Evolutionary conservation across 441 rosid species (phyloP), one percentile per base, ranked within the genome.

Genomic region (Kokia cookei): DNA sequence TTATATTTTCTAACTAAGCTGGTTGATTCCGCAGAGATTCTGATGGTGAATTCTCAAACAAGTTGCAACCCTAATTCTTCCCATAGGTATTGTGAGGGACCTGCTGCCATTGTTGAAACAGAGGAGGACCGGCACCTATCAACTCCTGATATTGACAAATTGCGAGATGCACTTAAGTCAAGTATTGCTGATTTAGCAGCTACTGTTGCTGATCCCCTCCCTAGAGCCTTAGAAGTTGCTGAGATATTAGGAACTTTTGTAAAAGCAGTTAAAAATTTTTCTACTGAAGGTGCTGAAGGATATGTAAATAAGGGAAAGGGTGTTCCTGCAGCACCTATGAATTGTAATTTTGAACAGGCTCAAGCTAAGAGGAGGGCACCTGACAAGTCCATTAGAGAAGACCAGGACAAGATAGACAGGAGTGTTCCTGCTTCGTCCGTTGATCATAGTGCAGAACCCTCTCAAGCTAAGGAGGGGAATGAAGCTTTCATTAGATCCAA

Each of bases 131-230:
- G 54, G 14, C 7, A 76, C n/a, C 1, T 83, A 50, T 64, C 79
- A 7, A 43, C 81, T 5, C 68, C 87, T 22, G 77, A 79, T 78
- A 78, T 86, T 74, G 54, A 61, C 32, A 76, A 66, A 19, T 9
- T 8, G 26, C 81, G 74, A 76, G 88, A 78, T 24, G 81, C 84
- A 3, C 89, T 84, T 10, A 80, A 73, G 35, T 60, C 75, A 40
- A 88, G 89, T 73, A 48, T 65, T 53, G 55, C 50, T 72, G 92
- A 88, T 76, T 77, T 90, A 59, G 77, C 37, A 75, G 80, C 83
- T 0, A 40, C 71, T 26, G 88, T 86, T 24, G 73, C 63, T 1
- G 91, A 90, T 73, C 94, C 92, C 47, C 91, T 88, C 62, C 90
- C 92, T 5, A 73, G 75, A 65, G 86, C 90, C 7, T 35, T 86